A percentile compares a stretch with the other conserved stretches of the same genome.
Conservation (phyloP, 2,329 filamentous ascomycete species). For the Colletotrichum caudatum region DNA sequence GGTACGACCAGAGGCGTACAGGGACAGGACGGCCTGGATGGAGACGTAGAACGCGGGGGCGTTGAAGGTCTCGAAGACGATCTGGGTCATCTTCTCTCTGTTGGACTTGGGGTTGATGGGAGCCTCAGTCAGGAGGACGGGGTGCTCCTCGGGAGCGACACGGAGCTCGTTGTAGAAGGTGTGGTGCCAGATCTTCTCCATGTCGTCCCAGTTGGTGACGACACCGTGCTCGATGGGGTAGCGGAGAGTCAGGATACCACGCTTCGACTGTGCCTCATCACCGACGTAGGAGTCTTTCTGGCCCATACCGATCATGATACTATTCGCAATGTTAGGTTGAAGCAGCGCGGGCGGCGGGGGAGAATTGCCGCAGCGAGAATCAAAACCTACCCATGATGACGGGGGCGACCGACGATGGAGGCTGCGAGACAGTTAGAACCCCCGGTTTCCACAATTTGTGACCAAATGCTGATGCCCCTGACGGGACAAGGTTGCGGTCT, state of each 20-base stretch:
- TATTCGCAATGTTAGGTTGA: slow-evolving; percentile 57
- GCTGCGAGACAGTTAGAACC: slow-evolving; percentile 68
- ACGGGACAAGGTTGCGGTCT: slow-evolving; percentile 30
- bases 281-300: slow-evolving; percentile 99
- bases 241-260: slow-evolving; percentile 99
- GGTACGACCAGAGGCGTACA: slow-evolving; percentile 99
- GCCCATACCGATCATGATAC: slow-evolving; percentile 99
- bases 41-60: slow-evolving; percentile 99
- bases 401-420: slow-evolving; percentile 99
- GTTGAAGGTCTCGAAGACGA: slow-evolving; percentile 99
- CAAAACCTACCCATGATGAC: slow-evolving; percentile 95
- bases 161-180: slow-evolving; percentile 99
- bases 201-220: slow-evolving; percentile 99
- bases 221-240: slow-evolving; percentile 99
- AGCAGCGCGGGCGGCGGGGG: slow-evolving; percentile 37
- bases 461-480: slow-evolving; percentile 25
- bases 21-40: slow-evolving; percentile 98
- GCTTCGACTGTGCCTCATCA: slow-evolving; percentile 99
- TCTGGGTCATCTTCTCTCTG: slow-evolving; percentile 99
- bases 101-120: slow-evolving; percentile 99
- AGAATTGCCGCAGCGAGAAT: slow-evolving; percentile 22
- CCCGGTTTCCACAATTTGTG: neutral
- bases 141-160: slow-evolving; percentile 99
- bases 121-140: slow-evolving; percentile 97
- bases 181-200: slow-evolving; percentile 99